Conservation (phyloP, 345 rosid genomes). For the Gossypium anomalum region DNA sequence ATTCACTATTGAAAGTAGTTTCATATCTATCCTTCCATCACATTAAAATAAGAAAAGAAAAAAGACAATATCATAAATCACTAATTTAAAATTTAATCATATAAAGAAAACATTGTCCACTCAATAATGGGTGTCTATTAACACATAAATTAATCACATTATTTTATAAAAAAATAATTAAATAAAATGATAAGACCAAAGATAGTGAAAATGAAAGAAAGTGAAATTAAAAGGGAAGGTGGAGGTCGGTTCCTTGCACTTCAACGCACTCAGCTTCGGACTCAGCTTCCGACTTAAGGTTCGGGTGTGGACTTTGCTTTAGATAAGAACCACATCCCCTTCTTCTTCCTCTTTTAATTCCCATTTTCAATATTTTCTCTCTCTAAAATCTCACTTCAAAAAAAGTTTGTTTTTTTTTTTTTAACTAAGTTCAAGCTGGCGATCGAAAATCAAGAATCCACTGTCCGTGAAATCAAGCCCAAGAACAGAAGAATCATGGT, state of each 20-base stretch:
- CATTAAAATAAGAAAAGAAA: not conserved
- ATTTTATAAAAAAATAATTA: not conserved
- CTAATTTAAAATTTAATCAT: not conserved
- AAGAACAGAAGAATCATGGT: slow-evolving; percentile 87
- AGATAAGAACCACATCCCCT: slow-evolving; percentile 58
- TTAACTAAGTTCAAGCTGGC: slow-evolving; percentile 49
- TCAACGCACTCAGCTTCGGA: slow-evolving; percentile 45
- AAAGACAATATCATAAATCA: not conserved
- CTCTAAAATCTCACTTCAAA: slow-evolving; percentile 16
- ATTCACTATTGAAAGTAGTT: not conserved
- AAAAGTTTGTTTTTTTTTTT: not conserved
- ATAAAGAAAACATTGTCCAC: not conserved
- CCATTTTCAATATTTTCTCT: slow-evolving; percentile 12
- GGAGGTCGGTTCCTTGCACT: slow-evolving; percentile 49
- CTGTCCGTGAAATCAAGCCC: slow-evolving; percentile 75
- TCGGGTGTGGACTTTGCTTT: slow-evolving; percentile 35
- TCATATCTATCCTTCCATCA: not conserved
- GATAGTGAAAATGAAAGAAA: slow-evolving; percentile 11
- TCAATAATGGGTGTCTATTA: not conserved
- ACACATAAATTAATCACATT: not conserved
- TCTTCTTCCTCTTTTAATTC: not conserved
- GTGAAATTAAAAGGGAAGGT: slow-evolving; percentile 33
- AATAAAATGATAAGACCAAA: slow-evolving; percentile 26
- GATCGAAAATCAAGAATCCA: slow-evolving; percentile 70
- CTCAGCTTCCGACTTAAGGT: slow-evolving; percentile 27